phyloP scores from a whole-genome alignment of 192 early-diverging fungal species.

The Umbelopsis ramanniana region DNA sequence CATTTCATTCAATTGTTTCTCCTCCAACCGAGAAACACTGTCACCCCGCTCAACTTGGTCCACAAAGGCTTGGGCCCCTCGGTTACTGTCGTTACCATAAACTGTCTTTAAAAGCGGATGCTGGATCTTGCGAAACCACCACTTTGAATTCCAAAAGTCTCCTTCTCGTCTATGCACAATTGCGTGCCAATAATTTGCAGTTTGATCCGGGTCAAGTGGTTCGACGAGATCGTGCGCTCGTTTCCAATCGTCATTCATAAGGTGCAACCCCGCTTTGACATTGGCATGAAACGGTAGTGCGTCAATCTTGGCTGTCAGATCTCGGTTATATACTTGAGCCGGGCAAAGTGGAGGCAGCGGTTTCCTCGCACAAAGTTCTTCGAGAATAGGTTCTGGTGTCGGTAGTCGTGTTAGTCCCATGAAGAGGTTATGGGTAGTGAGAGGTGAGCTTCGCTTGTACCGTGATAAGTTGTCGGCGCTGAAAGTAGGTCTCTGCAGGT shows the following conservation, averaged over 20 bases:
- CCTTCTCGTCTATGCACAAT: constrained; percentile 26
- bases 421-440: no score
- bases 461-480: no score
- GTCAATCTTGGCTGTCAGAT: constrained; percentile 10
- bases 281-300: constrained; percentile 4
- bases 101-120: constrained; percentile 17
- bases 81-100: constrained; percentile 9
- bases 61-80: constrained; percentile 13
- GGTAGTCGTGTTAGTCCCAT: constrained; percentile 8
- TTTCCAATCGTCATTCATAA: constrained; percentile 22
- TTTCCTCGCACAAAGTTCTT: not conserved
- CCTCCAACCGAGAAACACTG: not conserved
- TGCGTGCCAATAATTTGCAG: constrained; percentile 18
- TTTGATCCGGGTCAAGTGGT: constrained; percentile 8
- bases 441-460: no score
- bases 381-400: constrained; percentile 11
- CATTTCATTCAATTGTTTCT: constrained; percentile 21
- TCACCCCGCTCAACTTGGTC: constrained; percentile 14
- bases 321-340: constrained; percentile 1
- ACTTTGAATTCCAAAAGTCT: constrained; percentile 27
- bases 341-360: not conserved
- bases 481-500: no score
- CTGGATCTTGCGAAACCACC: constrained; percentile 20
- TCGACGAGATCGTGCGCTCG: constrained; percentile 22
- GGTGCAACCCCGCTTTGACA: constrained; percentile 22